phyloP scores from a whole-genome alignment of 1,284 basidiomycete species.

The Cerioporus squamosus region DNA sequence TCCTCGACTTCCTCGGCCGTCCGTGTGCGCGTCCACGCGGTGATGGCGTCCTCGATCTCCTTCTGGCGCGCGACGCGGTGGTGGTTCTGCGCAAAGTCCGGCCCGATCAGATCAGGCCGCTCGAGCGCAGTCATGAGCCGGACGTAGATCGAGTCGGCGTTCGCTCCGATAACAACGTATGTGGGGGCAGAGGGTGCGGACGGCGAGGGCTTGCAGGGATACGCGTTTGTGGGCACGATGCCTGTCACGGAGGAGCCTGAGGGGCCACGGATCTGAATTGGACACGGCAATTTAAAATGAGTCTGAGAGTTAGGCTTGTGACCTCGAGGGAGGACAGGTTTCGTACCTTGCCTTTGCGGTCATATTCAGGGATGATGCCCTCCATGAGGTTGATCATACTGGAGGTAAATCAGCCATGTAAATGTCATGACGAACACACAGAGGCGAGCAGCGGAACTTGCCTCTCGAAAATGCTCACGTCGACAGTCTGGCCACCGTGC shows the following conservation, averaged over 20 bases:
- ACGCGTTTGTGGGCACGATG: conserved; percentile 75
- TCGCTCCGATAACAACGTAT: conserved; percentile 72
- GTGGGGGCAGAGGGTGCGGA: conserved; percentile 45
- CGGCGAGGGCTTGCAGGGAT: conserved; percentile 59
- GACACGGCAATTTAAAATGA: not conserved
- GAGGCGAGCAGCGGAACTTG: conserved; percentile 21
- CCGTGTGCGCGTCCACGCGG: conserved; percentile 59
- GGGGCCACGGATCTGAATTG: conserved; percentile 59
- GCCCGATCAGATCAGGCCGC: conserved; percentile 60
- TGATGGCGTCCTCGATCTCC: conserved; percentile 67
- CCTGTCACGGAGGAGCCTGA: conserved; percentile 76
- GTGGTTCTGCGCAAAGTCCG: conserved; percentile 60
- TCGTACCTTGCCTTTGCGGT: conserved; percentile 64
- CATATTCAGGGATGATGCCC: conserved; percentile 76
- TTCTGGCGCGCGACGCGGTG: conserved; percentile 59
- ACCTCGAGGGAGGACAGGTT: not conserved
- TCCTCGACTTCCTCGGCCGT: conserved; percentile 60
- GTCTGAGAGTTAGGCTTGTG: not conserved
- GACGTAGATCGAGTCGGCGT: conserved; percentile 70
- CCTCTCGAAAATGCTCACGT: conserved; percentile 78
- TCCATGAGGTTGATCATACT: conserved; percentile 80
- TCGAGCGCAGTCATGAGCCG: conserved; percentile 65
- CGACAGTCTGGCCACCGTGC: conserved; percentile 59
- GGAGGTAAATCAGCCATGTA: not conserved
- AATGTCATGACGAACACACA: too few species aligned